A percentile compares a stretch with the other conserved stretches of the same genome.
These are phyloP conservation scores for Aleurites moluccanus DNA, from an alignment of 441 rosid species.

Conservation along the genomic window DNA sequence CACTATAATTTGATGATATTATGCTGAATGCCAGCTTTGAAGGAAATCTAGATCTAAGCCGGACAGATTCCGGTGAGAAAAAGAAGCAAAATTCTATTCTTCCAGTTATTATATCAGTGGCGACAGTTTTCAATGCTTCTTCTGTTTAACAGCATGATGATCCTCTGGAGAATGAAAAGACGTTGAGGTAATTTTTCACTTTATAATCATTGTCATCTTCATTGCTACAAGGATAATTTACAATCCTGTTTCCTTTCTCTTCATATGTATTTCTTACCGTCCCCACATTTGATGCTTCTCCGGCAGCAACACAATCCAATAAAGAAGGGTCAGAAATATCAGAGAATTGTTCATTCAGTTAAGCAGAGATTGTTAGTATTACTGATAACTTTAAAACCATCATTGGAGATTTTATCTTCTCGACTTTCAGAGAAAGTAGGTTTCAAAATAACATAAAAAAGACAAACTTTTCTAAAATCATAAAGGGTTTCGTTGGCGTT, in stretches of 20 bases:
- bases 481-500: too few relatives aligned
- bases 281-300: neutral
- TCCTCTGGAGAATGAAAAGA: neutral
- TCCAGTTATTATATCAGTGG: neutral
- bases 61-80: neutral
- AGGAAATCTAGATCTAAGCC: neutral
- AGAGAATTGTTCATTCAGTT: slow-evolving; percentile 31
- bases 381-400: slow-evolving; percentile 34
- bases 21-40: neutral
- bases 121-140: neutral
- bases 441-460: too few relatives aligned
- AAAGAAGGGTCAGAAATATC: slow-evolving; percentile 10
- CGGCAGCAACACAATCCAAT: neutral
- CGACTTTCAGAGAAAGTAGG: too few relatives aligned
- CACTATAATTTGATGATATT: neutral
- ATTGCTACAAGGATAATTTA: neutral
- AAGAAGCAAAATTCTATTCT: neutral
- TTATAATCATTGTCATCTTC: neutral
- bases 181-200: neutral
- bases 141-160: neutral
- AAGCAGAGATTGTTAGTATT: slow-evolving; percentile 33
- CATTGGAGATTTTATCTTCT: too few relatives aligned
- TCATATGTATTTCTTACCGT: too few relatives aligned
- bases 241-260: too few relatives aligned
- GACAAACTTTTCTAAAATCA: too few relatives aligned